Evolutionary conservation across 371 early-diverging fungal species (phyloP).

Genomic region (Mortierella sp.): DNA sequence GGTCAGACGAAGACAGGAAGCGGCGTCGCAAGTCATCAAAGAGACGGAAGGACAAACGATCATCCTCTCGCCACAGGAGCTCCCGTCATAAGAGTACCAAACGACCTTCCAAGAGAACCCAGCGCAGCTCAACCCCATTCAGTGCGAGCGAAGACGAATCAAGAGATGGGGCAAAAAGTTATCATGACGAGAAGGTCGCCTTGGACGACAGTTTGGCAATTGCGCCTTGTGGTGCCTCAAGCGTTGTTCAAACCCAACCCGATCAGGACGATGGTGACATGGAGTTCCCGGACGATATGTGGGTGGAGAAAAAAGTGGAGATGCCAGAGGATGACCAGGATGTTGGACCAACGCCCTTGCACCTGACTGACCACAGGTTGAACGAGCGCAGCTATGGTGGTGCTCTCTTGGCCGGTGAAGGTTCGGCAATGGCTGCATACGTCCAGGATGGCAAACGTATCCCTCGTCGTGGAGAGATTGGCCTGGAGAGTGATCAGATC

Average conservation of each 20-base stretch:
- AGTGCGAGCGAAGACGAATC: conserved; percentile 22
- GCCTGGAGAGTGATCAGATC: conserved; percentile 88
- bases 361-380: conserved; percentile 64
- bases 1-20: conserved; percentile 18
- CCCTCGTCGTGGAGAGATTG: conserved; percentile 98
- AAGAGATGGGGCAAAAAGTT: not conserved
- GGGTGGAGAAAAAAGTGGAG: conserved; percentile 77
- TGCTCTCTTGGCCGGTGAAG: conserved; percentile 85
- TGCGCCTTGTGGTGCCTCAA: not conserved
- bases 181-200: not conserved
- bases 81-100: conserved; percentile 25
- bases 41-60: conserved; percentile 41
- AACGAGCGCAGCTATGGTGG: conserved; percentile 84
- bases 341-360: conserved; percentile 74
- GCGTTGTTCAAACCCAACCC: not conserved
- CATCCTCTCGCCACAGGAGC: conserved; percentile 45
- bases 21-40: conserved; percentile 46
- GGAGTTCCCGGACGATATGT: conserved; percentile 66
- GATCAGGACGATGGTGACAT: conserved; percentile 34
- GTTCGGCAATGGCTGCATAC: conserved; percentile 88
- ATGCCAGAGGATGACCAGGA: conserved; percentile 71
- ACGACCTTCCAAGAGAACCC: conserved; percentile 19
- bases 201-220: not conserved
- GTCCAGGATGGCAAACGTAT: conserved; percentile 95
- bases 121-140: conserved; percentile 19